These are phyloP conservation scores for Eudorina sp. DNA, from an alignment of 139 green algal species.

Conservation along the genomic window DNA sequence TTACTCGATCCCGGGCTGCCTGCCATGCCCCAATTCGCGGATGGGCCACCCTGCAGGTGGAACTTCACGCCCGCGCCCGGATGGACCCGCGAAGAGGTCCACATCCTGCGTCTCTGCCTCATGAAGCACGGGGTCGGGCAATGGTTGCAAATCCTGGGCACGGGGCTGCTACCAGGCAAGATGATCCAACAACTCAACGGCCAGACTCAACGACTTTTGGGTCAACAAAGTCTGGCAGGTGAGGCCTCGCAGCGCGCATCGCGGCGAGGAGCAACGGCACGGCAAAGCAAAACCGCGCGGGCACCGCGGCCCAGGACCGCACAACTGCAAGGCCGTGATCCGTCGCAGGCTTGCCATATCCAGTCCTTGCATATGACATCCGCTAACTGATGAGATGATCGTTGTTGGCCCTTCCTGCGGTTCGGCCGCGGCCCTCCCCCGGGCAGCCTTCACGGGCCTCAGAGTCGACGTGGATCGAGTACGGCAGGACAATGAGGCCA, in stretches of 20 bases:
- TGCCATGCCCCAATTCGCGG: no score
- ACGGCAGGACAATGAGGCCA: slow-evolving; percentile 80
- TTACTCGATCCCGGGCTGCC: no score
- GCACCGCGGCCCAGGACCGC: no score
- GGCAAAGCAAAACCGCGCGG: no score
- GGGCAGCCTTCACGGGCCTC: slow-evolving; percentile 77
- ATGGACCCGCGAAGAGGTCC: slow-evolving; percentile 89
- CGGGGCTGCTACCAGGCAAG: slow-evolving; percentile 89
- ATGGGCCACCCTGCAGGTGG: slow-evolving; percentile 74
- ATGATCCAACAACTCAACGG: slow-evolving; percentile 92
- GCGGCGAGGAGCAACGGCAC: no score
- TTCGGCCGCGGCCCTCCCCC: neutral
- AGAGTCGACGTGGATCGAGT: slow-evolving; percentile 87
- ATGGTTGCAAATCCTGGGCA: slow-evolving; percentile 90
- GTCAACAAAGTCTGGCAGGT: slow-evolving; percentile 90
- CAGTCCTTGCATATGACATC: no score
- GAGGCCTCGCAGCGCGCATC: no score
- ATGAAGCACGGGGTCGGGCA: slow-evolving; percentile 89
- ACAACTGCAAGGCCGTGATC: no score
- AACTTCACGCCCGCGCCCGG: slow-evolving; percentile 94
- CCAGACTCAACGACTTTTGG: slow-evolving; percentile 90
- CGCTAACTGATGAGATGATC: no score
- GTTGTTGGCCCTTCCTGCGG: no score
- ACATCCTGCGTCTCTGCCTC: slow-evolving; percentile 86
- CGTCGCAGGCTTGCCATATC: no score